A percentile compares a stretch with the other conserved stretches of the same genome.
phyloP scores from a whole-genome alignment of 2,329 filamentous ascomycete species.

The Xylariaceae sp. region DNA sequence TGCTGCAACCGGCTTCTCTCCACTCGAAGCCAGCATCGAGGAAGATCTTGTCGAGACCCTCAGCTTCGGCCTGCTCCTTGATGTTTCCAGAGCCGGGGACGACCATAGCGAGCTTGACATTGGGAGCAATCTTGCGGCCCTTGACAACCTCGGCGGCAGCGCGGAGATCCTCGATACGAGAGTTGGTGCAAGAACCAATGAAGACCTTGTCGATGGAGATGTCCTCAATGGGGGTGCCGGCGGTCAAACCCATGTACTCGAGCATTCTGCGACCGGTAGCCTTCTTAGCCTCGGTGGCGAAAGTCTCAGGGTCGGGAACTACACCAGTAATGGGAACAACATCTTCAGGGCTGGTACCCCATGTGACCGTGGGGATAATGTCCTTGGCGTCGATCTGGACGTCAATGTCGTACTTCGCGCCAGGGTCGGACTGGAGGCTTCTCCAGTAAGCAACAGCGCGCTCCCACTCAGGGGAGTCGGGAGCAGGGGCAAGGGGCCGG shows the following conservation, averaged over 20 bases:
- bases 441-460: slow-evolving; percentile 85
- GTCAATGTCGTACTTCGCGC: slow-evolving; percentile 83
- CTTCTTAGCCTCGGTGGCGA: slow-evolving; percentile 75
- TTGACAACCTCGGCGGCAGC: slow-evolving; percentile 81
- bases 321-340: slow-evolving; percentile 87
- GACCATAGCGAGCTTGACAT: slow-evolving; percentile 91
- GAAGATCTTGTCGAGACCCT: slow-evolving; percentile 93
- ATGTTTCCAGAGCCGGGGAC: slow-evolving; percentile 93
- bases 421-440: slow-evolving; percentile 76
- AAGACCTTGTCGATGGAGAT: slow-evolving; percentile 92
- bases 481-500: slow-evolving; percentile 79
- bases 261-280: slow-evolving; percentile 72
- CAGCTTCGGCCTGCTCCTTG: slow-evolving; percentile 83
- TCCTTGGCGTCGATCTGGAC: slow-evolving; percentile 89
- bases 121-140: slow-evolving; percentile 78
- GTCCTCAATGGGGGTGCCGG: slow-evolving; percentile 89
- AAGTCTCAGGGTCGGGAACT: slow-evolving; percentile 88
- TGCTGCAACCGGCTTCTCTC: slow-evolving; percentile 96
- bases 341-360: slow-evolving; percentile 95
- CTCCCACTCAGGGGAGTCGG: slow-evolving; percentile 82
- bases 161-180: slow-evolving; percentile 90
- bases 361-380: slow-evolving; percentile 87
- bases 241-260: slow-evolving; percentile 90
- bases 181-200: slow-evolving; percentile 96
- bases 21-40: slow-evolving; percentile 90